Evolutionary conservation across 2,329 filamentous ascomycete species (phyloP).

Genomic region (Paracamarosporium sp.): DNA sequence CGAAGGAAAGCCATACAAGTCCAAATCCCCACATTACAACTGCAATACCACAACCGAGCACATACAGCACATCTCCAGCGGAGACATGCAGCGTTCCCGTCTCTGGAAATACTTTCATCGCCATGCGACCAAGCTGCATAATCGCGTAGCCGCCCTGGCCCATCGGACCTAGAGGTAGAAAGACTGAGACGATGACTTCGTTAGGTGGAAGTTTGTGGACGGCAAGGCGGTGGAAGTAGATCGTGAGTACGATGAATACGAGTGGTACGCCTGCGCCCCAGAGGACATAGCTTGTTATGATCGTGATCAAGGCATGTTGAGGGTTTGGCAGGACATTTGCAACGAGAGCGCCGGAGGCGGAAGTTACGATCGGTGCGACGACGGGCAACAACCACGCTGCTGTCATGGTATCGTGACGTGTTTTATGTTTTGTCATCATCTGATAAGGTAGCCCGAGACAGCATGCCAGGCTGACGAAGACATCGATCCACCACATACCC

Average conservation of each 20-base stretch:
- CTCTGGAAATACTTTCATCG: slow-evolving; percentile 45
- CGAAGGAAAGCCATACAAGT: slow-evolving; percentile 54
- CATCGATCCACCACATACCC: not conserved
- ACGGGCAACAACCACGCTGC: not conserved
- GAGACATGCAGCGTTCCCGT: slow-evolving; percentile 37
- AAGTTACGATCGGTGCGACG: slow-evolving; percentile 54
- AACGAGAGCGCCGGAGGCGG: slow-evolving; percentile 67
- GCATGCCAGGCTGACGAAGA: not conserved
- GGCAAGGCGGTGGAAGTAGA: slow-evolving; percentile 71
- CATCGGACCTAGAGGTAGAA: slow-evolving; percentile 69
- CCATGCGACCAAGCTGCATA: slow-evolving; percentile 54
- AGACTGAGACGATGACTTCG: slow-evolving; percentile 69
- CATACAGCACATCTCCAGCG: slow-evolving; percentile 61
- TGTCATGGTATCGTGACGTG: not conserved
- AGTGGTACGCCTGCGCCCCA: slow-evolving; percentile 68
- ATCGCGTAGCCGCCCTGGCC: slow-evolving; percentile 42
- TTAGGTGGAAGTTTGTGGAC: slow-evolving; percentile 67
- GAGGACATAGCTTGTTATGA: slow-evolving; percentile 69
- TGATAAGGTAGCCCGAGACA: not conserved
- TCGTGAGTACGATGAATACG: slow-evolving; percentile 64
- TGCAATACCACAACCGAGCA: slow-evolving; percentile 58
- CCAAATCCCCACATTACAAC: slow-evolving; percentile 62
- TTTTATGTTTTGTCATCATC: not conserved
- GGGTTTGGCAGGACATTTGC: slow-evolving; percentile 62
- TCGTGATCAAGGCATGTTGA: slow-evolving; percentile 62